Evolutionary conservation across 345 rosid species (phyloP).

Genomic region (Linum trigynum): DNA sequence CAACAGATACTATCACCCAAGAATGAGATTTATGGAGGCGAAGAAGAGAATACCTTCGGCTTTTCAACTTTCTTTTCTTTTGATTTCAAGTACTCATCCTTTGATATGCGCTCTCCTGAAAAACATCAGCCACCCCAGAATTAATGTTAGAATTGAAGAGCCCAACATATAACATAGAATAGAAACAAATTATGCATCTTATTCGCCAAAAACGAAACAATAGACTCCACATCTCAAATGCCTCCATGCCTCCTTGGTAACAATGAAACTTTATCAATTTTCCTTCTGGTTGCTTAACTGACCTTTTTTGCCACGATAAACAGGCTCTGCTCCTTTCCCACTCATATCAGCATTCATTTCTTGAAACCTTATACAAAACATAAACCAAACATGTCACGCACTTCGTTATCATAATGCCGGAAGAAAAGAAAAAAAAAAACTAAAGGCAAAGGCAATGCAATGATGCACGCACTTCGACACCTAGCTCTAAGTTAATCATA

Average conservation of each 20-base stretch:
- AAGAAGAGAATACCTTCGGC: slow-evolving; percentile 44
- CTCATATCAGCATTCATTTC: slow-evolving; percentile 67
- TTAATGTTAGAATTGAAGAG: neutral
- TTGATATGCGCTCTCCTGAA: slow-evolving; percentile 64
- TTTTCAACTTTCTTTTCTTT: slow-evolving; percentile 52
- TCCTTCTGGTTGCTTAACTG: neutral
- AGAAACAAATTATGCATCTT: neutral
- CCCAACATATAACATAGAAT: neutral
- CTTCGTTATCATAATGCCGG: neutral
- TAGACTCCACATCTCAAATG: neutral
- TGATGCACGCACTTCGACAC: neutral
- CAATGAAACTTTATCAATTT: neutral
- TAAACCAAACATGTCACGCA: neutral
- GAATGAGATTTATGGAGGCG: neutral
- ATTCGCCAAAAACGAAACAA: neutral
- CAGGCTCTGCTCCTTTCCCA: slow-evolving; percentile 71
- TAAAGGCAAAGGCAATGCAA: too few species aligned
- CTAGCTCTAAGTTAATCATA: neutral
- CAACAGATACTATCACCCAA: neutral
- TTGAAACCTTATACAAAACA: slow-evolving; percentile 35
- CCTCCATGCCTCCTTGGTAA: too few species aligned
- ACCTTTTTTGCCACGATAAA: slow-evolving; percentile 91
- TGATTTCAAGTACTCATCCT: slow-evolving; percentile 54
- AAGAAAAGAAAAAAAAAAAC: neutral
- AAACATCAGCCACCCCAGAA: neutral